Evolutionary conservation across 371 early-diverging fungal genomes (phyloP).

Genomic region (Mycotypha africana): DNA sequence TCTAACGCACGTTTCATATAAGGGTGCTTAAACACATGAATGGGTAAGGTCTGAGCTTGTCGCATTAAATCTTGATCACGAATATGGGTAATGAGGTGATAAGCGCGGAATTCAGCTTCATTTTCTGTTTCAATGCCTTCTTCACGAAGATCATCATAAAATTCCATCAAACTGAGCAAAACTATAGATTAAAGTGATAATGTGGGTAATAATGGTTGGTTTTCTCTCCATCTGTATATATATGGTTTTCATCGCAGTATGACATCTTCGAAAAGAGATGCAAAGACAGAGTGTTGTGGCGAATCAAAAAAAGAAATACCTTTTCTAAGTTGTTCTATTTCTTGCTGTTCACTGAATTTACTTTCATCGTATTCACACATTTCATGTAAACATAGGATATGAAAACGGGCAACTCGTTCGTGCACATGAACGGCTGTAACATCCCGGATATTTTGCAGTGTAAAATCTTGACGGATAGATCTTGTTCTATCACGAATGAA

Average conservation of each 20-base stretch:
- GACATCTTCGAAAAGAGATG: no score
- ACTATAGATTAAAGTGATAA: slow-evolving; percentile 24
- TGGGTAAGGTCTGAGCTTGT: slow-evolving; percentile 53
- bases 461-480: slow-evolving; percentile 85
- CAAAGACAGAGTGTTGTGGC: not conserved
- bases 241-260: no score
- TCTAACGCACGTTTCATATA: slow-evolving; percentile 65
- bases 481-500: slow-evolving; percentile 90
- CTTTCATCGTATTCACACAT: slow-evolving; percentile 59
- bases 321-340: slow-evolving; percentile 85
- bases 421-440: slow-evolving; percentile 60
- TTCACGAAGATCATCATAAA: slow-evolving; percentile 71
- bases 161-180: slow-evolving; percentile 76
- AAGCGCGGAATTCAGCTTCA: slow-evolving; percentile 88
- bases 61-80: slow-evolving; percentile 65
- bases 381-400: slow-evolving; percentile 74
- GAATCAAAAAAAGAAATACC: slow-evolving; percentile 31
- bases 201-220: no score
- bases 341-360: slow-evolving; percentile 74
- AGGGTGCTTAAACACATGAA: slow-evolving; percentile 46
- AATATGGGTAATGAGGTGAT: slow-evolving; percentile 71
- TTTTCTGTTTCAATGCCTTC: slow-evolving; percentile 57
- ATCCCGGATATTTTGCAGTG: slow-evolving; percentile 77
- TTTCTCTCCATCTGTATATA: not conserved
- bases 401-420: slow-evolving; percentile 87